Evolutionary conservation across 495 filamentous ascomycete genomes (phyloP).

Genomic region (Aspergillus conjunctus): DNA sequence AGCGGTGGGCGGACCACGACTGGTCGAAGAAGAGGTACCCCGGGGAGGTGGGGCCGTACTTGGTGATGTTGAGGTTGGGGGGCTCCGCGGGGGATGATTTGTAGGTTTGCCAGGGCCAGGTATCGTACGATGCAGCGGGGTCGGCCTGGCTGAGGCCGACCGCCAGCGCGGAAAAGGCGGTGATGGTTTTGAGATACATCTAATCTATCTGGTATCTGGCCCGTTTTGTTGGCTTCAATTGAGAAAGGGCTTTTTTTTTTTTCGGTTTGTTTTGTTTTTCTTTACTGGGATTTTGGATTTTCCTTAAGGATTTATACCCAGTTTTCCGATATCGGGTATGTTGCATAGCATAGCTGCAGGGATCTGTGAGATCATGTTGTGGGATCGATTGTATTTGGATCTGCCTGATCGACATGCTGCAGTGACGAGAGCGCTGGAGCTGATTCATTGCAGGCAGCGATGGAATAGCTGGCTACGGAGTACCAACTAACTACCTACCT

Average conservation of each 20-base stretch:
- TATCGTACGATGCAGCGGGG: not conserved
- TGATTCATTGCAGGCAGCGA: too few relatives aligned
- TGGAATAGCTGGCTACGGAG: too few relatives aligned
- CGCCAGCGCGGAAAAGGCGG: not conserved
- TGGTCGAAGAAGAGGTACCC: not conserved
- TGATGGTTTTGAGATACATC: not conserved
- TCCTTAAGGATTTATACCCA: not conserved
- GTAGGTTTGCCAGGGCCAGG: not conserved
- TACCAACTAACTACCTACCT: too few relatives aligned
- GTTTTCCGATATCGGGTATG: not conserved
- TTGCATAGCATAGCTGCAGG: not conserved
- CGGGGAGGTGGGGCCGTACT: not conserved
- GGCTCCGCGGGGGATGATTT: not conserved
- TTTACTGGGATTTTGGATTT: not conserved
- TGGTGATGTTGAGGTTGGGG: not conserved
- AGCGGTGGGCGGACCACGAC: conserved; percentile 11
- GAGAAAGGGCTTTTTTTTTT: too few relatives aligned
- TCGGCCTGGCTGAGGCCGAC: not conserved
- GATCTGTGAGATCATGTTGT: not conserved
- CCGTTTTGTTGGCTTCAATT: too few relatives aligned
- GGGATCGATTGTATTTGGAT: not conserved
- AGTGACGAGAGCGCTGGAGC: not conserved
- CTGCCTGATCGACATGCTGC: not conserved
- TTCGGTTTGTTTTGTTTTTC: too few relatives aligned
- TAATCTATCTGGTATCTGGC: too few relatives aligned